Base-by-base conservation (phyloP, 2,329 filamentous ascomycete species). In the Fusarium sp. region DNA sequence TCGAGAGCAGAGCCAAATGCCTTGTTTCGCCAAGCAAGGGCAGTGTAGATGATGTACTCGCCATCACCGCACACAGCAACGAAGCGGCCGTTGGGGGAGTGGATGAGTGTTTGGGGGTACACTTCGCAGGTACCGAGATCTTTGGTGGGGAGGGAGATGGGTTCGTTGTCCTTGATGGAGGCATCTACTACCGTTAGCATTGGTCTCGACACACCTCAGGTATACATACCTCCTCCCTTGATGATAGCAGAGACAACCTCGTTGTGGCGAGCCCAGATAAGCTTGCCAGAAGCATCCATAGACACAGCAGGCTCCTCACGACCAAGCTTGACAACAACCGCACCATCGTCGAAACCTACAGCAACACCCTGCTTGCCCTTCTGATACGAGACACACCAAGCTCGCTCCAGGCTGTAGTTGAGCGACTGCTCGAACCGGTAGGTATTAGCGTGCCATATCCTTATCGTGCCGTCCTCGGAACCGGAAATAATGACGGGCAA, bases 1-100 rank as follows among this genome's bases (percentile, higher is more conserved):
- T 99, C 97, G 62, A 98, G 86, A 8, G 96, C 97, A 45, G 94
- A 95, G 25, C 97, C 97, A 80, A 99, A 99, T 5, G 95, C 95
- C 87, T 98, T 98, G 85, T 99, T 98, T 82, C 97, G 92, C 90
- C 97, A 97, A 4, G 96, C 96, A 68, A 98, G 89, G 66, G 97
- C 95, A 32, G 97, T 98, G 86, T 98, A 98, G 80, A 98, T 98
- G 82, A 98, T 98, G 85, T 98, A 99, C 84, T 99, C 97, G 72
- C 97, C 97, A 82, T 99, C 97, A 76, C 97, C 97, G 76, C 96
- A 98, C 57, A 89, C 87, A 20, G 87, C 83, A 58, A 97, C 94
- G 77, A 97, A 97, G 70, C 95, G 92, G 61, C 95, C 95, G 78
- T 99, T 99, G 39, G 97, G 94, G n/a, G 95, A 98, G 85, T 99